These are phyloP conservation scores for Phytophthora cactorum DNA, from an alignment of 352 stramenopile species.

Conservation along the genomic window DNA sequence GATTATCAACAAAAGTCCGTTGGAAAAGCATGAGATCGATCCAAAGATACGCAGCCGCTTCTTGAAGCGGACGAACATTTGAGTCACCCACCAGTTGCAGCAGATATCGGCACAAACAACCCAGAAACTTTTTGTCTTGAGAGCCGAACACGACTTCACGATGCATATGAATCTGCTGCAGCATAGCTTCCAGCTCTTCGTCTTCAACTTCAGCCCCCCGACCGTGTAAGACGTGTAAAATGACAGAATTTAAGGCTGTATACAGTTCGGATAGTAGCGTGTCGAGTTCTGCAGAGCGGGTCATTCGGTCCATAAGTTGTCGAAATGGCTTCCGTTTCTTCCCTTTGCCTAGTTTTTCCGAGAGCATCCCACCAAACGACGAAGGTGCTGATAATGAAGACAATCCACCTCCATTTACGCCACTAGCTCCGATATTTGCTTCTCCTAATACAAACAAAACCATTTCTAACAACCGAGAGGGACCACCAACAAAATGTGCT, in stretches of 20 bases:
- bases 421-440: conserved; percentile 42
- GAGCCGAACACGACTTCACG: conserved; percentile 64
- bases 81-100: conserved; percentile 56
- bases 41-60: conserved; percentile 63
- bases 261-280: conserved; percentile 58
- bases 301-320: conserved; percentile 60
- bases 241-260: conserved; percentile 54
- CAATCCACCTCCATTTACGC: conserved; percentile 17
- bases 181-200: conserved; percentile 52
- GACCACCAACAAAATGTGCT: conserved; percentile 62
- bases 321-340: conserved; percentile 59
- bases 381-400: conserved; percentile 26
- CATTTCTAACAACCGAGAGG: conserved; percentile 60
- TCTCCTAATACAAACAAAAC: conserved; percentile 67
- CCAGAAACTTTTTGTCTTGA: conserved; percentile 65
- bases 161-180: conserved; percentile 65
- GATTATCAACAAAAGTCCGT: conserved; percentile 48
- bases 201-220: conserved; percentile 59
- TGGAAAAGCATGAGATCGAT: conserved; percentile 77
- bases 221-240: conserved; percentile 69
- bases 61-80: conserved; percentile 44
- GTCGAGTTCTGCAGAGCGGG: conserved; percentile 62
- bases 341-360: conserved; percentile 61
- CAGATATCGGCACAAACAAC: conserved; percentile 68
- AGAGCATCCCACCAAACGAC: conserved; percentile 57